Percentiles rank a stretch among this genome's conserved stretches.
Conservation (phyloP, 768 basidiomycete genomes). For the Cytidiella melzeri region DNA sequence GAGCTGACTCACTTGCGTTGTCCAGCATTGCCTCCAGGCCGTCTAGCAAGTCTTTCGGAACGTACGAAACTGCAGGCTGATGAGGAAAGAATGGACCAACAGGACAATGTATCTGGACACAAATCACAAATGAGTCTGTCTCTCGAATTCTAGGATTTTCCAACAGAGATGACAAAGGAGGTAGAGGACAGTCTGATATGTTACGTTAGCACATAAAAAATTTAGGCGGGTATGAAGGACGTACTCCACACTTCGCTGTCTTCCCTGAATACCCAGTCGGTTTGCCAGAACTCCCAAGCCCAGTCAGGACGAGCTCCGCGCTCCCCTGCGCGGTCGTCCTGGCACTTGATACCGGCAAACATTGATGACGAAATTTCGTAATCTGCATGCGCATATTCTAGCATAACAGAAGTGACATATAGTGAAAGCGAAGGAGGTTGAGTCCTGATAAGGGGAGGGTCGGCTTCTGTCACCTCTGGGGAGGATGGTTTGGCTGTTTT, state of each 20-base stretch:
- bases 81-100: constrained; percentile 50
- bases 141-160: constrained; percentile 52
- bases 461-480: constrained; percentile 8
- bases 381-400: constrained; percentile 54
- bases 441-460: constrained; percentile 13
- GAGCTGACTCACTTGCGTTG: constrained; percentile 48
- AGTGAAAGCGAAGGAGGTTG: constrained; percentile 46
- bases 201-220: not conserved
- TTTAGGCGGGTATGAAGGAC: constrained; percentile 13
- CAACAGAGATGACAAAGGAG: constrained; percentile 52
- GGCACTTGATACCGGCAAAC: constrained; percentile 67
- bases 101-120: constrained; percentile 67
- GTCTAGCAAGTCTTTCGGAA: constrained; percentile 60
- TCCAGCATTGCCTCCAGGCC: constrained; percentile 69
- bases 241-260: constrained; percentile 73
- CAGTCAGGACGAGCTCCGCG: constrained; percentile 62
- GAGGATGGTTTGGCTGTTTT: constrained; percentile 11
- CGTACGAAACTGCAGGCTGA: constrained; percentile 57
- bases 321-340: constrained; percentile 53
- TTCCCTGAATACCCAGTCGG: constrained; percentile 63
- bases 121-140: constrained; percentile 66
- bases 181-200: constrained; percentile 53
- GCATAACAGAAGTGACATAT: constrained; percentile 58
- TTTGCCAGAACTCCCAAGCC: constrained; percentile 70
- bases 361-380: constrained; percentile 60